These are phyloP conservation scores for Phycomyces blakesleeanus DNA, from an alignment of 192 early-diverging fungal genomes.

Conservation along the genomic window DNA sequence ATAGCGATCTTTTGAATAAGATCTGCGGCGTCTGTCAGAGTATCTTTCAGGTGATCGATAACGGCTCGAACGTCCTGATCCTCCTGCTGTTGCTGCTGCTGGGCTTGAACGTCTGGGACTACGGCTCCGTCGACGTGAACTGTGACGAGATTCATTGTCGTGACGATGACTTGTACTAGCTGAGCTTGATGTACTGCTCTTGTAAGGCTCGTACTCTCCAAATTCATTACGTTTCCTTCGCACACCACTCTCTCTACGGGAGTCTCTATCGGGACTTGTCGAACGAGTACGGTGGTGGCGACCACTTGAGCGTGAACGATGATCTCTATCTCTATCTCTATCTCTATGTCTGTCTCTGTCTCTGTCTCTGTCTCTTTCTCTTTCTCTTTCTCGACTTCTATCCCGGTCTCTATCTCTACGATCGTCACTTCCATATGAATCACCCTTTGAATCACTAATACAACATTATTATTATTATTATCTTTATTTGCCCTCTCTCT, in stretches of 20 bases:
- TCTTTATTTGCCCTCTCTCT: too few species aligned
- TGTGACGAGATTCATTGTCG: neutral
- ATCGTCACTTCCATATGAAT: neutral
- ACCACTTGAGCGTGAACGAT: conserved; percentile 7
- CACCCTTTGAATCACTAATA: neutral
- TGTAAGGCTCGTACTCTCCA: neutral
- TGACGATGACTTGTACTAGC: neutral
- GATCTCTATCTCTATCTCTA: conserved; percentile 14
- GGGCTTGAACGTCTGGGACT: neutral
- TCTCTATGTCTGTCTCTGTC: neutral
- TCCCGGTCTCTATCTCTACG: too few species aligned
- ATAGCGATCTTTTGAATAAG: neutral
- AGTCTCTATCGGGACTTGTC: neutral
- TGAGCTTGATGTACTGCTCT: neutral
- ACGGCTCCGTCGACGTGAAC: neutral
- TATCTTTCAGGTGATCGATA: neutral
- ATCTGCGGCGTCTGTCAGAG: neutral
- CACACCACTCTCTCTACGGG: neutral
- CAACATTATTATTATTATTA: too few species aligned
- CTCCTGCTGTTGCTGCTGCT: too few species aligned
- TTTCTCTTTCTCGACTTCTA: neutral
- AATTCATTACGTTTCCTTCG: neutral
- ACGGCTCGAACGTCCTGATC: neutral
- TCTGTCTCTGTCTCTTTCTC: neutral
- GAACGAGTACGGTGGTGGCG: neutral